Conservation (phyloP, 257 asterid species). For the Fraxinus anomala region DNA sequence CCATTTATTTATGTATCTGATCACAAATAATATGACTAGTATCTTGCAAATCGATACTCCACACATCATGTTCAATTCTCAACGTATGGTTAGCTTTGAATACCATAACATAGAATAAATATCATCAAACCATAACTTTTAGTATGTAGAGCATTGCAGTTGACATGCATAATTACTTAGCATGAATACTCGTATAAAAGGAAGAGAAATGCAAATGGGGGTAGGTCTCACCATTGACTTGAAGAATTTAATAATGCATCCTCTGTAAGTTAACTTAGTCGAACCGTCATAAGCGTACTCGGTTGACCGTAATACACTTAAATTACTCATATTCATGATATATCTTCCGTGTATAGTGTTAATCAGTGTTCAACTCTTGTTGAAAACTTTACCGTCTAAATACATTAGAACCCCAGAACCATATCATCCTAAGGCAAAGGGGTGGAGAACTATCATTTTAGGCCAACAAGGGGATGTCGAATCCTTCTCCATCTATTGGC, state of each 20-base stretch:
- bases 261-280: not conserved
- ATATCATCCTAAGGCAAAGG: not conserved
- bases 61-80: too few relatives aligned
- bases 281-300: not conserved
- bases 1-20: too few relatives aligned
- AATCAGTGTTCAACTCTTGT: not conserved
- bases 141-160: not conserved
- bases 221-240: not conserved
- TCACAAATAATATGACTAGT: too few relatives aligned
- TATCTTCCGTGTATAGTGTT: not conserved
- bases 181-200: too few relatives aligned
- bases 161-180: too few relatives aligned
- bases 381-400: not conserved
- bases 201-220: not conserved
- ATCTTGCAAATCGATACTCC: too few relatives aligned
- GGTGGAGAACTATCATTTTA: not conserved
- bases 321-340: not conserved
- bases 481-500: not conserved
- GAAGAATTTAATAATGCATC: too few relatives aligned
- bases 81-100: too few relatives aligned
- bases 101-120: too few relatives aligned
- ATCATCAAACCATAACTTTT: too few relatives aligned
- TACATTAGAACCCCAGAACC: too few relatives aligned
- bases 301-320: not conserved
- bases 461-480: not conserved